phyloP scores from a whole-genome alignment of 805 yeast species.

The Nakazawaea peltata region DNA sequence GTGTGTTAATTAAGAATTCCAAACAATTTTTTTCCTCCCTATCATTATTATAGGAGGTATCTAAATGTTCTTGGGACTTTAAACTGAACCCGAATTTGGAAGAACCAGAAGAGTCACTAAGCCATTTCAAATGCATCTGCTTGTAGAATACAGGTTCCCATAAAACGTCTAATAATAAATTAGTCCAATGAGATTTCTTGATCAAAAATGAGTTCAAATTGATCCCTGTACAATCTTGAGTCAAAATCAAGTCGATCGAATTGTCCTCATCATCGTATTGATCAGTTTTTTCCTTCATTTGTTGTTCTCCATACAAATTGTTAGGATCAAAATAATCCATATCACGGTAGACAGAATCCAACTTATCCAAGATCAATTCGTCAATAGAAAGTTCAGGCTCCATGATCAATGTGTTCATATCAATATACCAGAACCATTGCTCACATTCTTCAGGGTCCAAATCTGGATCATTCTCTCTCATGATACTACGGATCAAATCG shows the following conservation, averaged over 20 bases:
- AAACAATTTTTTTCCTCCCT: slow-evolving; percentile 30
- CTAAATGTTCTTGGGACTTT: slow-evolving; percentile 18
- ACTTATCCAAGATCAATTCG: slow-evolving; percentile 23
- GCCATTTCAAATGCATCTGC: slow-evolving; percentile 25
- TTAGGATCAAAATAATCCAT: slow-evolving; percentile 28
- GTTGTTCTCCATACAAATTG: slow-evolving; percentile 20
- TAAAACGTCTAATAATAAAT: slow-evolving; percentile 26
- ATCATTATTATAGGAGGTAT: slow-evolving; percentile 28
- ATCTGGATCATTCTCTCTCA: slow-evolving; percentile 23
- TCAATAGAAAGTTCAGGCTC: slow-evolving; percentile 28
- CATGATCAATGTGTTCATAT: slow-evolving; percentile 31
- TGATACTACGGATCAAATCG: slow-evolving; percentile 25
- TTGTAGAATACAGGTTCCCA: slow-evolving; percentile 33
- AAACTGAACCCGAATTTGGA: slow-evolving; percentile 20
- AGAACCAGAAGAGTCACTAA: slow-evolving; percentile 16
- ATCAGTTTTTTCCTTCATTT: slow-evolving; percentile 13
- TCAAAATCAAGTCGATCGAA: slow-evolving; percentile 26
- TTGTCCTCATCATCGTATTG: slow-evolving; percentile 18
- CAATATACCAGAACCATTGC: slow-evolving; percentile 36
- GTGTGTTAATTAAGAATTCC: slow-evolving; percentile 27
- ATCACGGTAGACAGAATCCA: slow-evolving; percentile 23
- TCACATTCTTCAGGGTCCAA: slow-evolving; percentile 15
- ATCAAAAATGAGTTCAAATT: slow-evolving; percentile 31
- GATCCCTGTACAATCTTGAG: slow-evolving; percentile 36
- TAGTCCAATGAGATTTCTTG: slow-evolving; percentile 30